Percentiles rank a stretch among this genome's conserved stretches.
Conservation (phyloP, 2,329 filamentous ascomycete species). For the Aspergillus fumigatiaffinis region DNA sequence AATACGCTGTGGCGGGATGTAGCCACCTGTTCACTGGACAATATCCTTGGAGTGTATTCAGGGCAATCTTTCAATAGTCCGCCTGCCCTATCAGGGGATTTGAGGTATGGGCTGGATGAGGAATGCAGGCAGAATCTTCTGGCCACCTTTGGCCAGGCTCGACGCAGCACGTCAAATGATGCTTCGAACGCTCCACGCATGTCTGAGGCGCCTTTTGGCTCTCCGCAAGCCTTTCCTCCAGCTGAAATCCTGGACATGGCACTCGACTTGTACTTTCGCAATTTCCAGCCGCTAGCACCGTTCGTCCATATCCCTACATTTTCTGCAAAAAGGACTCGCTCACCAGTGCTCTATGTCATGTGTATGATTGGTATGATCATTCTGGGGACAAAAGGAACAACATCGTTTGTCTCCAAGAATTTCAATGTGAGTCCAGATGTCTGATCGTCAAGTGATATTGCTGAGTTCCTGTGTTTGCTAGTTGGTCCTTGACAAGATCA, state of each 20-base stretch:
- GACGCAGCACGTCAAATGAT: conserved; percentile 16
- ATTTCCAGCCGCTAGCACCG: conserved; percentile 51
- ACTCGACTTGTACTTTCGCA: conserved; percentile 52
- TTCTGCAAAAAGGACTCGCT: conserved; percentile 45
- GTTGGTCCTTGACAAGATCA: conserved; percentile 37
- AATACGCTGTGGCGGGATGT: conserved; percentile 41
- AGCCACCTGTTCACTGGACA: conserved; percentile 34
- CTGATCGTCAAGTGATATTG: background rate
- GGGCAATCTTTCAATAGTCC: conserved; percentile 18
- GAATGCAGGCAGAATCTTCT: conserved; percentile 40
- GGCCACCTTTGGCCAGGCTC: conserved; percentile 30
- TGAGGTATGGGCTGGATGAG: conserved; percentile 38
- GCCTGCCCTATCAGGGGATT: conserved; percentile 25
- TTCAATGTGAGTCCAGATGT: conserved; percentile 32
- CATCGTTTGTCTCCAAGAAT: conserved; percentile 47
- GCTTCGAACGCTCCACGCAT: conserved; percentile 15
- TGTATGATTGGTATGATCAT: conserved; percentile 52
- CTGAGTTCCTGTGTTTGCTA: conserved; percentile 12
- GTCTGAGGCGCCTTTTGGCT: conserved; percentile 20
- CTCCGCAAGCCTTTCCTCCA: conserved; percentile 42
- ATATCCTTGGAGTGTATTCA: conserved; percentile 34
- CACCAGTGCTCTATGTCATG: conserved; percentile 49
- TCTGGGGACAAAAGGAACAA: conserved; percentile 49
- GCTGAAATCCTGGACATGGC: conserved; percentile 53
- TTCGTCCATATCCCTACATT: conserved; percentile 54